phyloP scores from a whole-genome alignment of 805 yeast species.

The Lipomyces sp. region DNA sequence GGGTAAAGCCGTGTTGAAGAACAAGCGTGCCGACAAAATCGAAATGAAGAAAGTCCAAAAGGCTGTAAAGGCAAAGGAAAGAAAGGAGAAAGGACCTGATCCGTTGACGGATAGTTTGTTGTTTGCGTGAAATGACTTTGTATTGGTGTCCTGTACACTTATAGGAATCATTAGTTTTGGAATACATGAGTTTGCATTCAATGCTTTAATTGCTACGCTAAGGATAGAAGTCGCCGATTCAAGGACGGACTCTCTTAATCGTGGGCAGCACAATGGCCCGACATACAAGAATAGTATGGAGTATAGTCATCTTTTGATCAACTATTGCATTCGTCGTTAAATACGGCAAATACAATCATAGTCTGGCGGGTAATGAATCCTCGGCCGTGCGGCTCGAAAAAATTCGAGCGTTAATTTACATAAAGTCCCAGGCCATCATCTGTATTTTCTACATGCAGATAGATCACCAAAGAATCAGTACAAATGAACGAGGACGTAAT shows the following conservation, averaged over 20 bases:
- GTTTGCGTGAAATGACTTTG: slow-evolving; percentile 17
- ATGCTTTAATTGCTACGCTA: too few relatives aligned
- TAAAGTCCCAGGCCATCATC: not conserved
- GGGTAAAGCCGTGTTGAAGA: slow-evolving; percentile 79
- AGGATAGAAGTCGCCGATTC: too few relatives aligned
- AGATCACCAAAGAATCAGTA: not conserved
- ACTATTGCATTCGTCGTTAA: too few relatives aligned
- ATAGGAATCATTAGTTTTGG: not conserved
- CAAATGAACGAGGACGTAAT: slow-evolving; percentile 45
- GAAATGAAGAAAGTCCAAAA: slow-evolving; percentile 29
- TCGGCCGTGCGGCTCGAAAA: not conserved
- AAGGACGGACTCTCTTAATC: too few relatives aligned
- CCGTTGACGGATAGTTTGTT: slow-evolving; percentile 31
- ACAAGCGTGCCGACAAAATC: slow-evolving; percentile 63
- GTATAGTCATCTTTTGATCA: too few relatives aligned
- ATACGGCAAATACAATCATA: too few relatives aligned
- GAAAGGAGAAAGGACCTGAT: slow-evolving; percentile 23
- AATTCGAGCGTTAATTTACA: not conserved
- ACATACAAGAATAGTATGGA: too few relatives aligned
- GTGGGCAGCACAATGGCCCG: too few relatives aligned
- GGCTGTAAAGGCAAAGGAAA: slow-evolving; percentile 22
- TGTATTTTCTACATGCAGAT: not conserved
- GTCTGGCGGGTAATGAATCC: not conserved
- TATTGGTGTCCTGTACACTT: not conserved
- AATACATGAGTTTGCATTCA: too few relatives aligned